Evolutionary conservation across 2,329 filamentous ascomycete genomes (phyloP).

Genomic region (Claviceps quebecensis): DNA sequence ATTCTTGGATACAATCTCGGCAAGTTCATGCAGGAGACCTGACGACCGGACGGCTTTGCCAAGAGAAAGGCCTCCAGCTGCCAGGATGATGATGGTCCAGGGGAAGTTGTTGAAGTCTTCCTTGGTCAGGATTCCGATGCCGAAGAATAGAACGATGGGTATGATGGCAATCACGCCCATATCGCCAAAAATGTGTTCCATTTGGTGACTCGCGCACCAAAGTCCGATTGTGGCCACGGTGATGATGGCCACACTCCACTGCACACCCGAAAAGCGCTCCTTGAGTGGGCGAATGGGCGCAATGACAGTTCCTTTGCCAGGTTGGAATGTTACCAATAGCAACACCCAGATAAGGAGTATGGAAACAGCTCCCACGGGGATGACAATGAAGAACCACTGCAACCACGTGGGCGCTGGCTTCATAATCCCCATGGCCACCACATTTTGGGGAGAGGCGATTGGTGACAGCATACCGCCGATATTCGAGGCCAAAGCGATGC

Average conservation of each 20-base stretch:
- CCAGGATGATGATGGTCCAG: slow-evolving; percentile 98
- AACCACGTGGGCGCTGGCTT: slow-evolving; percentile 81
- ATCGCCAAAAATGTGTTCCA: slow-evolving; percentile 80
- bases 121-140: slow-evolving; percentile 88
- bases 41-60: slow-evolving; percentile 92
- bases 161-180: slow-evolving; percentile 98
- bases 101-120: slow-evolving; percentile 99
- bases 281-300: slow-evolving; percentile 82
- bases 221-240: slow-evolving; percentile 74
- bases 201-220: slow-evolving; percentile 85
- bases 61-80: slow-evolving; percentile 79
- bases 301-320: slow-evolving; percentile 73
- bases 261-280: slow-evolving; percentile 74
- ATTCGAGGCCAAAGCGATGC: slow-evolving; percentile 88
- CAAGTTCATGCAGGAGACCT: slow-evolving; percentile 80
- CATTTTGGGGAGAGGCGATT: slow-evolving; percentile 94
- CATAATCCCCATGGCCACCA: slow-evolving; percentile 96
- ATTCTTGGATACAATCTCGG: slow-evolving; percentile 54
- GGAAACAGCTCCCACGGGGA: slow-evolving; percentile 83
- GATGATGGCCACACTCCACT: slow-evolving; percentile 82
- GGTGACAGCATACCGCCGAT: slow-evolving; percentile 93
- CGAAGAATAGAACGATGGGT: slow-evolving; percentile 90
- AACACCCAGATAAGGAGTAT: slow-evolving; percentile 82
- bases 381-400: slow-evolving; percentile 90
- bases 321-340: slow-evolving; percentile 72